These are phyloP conservation scores for Ganoderma boninense DNA, from an alignment of 1,284 basidiomycete genomes.

Conservation along the genomic window DNA sequence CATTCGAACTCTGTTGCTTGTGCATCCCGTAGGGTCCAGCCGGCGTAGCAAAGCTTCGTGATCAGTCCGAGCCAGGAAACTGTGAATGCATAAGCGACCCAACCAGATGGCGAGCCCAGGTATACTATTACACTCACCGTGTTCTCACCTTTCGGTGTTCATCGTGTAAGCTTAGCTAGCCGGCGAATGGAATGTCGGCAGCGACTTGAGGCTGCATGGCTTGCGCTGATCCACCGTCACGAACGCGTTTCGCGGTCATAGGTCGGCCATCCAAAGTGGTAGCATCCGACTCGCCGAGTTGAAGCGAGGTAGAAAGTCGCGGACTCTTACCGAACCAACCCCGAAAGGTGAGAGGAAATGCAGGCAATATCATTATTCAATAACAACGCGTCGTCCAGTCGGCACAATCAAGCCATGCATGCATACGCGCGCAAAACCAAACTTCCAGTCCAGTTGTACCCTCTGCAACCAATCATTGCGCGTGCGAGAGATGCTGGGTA, in stretches of 20 bases:
- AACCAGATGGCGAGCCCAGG: not conserved
- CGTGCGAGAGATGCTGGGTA: not conserved
- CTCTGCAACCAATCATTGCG: not conserved
- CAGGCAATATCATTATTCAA: conserved; percentile 20
- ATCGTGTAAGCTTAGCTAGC: not conserved
- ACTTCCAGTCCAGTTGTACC: not conserved
- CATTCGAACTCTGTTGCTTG: conserved; percentile 2
- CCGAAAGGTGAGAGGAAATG: conserved; percentile 26
- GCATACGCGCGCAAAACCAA: not conserved
- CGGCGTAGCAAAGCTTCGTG: not conserved
- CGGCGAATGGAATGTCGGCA: not conserved
- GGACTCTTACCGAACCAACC: conserved; percentile 19
- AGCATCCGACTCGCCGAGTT: not conserved
- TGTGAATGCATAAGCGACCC: not conserved
- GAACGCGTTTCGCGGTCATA: not conserved
- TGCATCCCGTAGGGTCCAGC: not conserved
- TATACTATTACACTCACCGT: not conserved
- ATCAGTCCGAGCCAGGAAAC: not conserved
- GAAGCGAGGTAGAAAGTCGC: not conserved
- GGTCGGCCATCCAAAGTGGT: not conserved
- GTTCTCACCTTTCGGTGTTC: not conserved
- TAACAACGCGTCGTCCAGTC: conserved; percentile 1
- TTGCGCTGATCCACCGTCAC: not conserved
- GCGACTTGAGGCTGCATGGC: not conserved
- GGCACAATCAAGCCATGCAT: not conserved